Base-by-base conservation (phyloP, 768 basidiomycete species). In the Serendipita sp. region DNA sequence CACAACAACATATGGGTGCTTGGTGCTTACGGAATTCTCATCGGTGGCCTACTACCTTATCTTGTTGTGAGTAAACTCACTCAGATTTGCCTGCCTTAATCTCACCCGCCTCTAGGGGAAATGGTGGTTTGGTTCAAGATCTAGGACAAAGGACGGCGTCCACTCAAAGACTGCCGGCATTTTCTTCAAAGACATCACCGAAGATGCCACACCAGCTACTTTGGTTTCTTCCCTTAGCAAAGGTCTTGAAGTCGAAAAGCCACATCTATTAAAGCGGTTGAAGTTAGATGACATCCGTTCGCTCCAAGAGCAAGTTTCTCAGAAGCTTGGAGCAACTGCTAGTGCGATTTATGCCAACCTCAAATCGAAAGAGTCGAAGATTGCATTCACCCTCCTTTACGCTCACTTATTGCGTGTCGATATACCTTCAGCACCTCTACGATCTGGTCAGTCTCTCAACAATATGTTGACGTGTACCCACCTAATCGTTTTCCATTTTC, bases 111-210 rank as follows among this genome's bases (percentile, higher is more conserved):
- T 63, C 5, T 69, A 86, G 86, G 88, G 92, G 13, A 83, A 85
- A 38, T 98, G 96, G 96, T 99, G 96, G 96, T 99, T 97, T 71
- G 90, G 92, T 3, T 89, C 85, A 69, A 81, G 89, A 65, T 79
- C 84, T 68, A 86, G 83, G 74, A 99, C 96, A 15, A 94, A 96
- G 74, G 96, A 99, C 68, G 92, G 92, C 46, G 80, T 96, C 65
- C 78, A 90, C 66, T 83, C 86, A 28, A 78, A 77, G 45, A 89
- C 92, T 0, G 95, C 95, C 2, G 84, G 91, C 35, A 77, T 80
- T 0, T 92, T 92, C 77, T 99, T 96, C 85, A 90, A 88, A 72
- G 77, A 80, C 3, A 69, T 97, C n/a, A 82, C 80, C 34, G 95
- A 99, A 71, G 84, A 86, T 30, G 85, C 88, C 5, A 79, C 79